phyloP scores from a whole-genome alignment of 2,329 filamentous ascomycete genomes.

The Verticillium alfalfae region DNA sequence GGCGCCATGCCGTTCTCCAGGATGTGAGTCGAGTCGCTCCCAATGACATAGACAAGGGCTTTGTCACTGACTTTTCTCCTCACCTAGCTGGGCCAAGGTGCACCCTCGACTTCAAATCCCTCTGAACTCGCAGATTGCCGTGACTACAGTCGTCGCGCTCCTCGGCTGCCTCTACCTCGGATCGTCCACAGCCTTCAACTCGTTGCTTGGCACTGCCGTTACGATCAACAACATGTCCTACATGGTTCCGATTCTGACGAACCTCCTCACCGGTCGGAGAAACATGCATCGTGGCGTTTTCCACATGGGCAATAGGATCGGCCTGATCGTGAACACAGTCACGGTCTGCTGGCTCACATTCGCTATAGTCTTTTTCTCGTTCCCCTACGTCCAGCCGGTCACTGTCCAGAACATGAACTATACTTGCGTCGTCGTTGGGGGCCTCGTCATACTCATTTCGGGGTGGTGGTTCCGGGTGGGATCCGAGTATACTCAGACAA shows the following conservation, averaged over 20 bases:
- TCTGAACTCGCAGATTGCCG: conserved; percentile 28
- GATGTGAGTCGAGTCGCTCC: conserved; percentile 11
- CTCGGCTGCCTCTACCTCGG: conserved; percentile 37
- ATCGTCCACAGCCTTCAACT: conserved; percentile 36
- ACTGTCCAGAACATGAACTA: conserved; percentile 39
- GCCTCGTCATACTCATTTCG: conserved; percentile 25
- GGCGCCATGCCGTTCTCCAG: conserved; percentile 30
- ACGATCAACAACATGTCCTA: conserved; percentile 41
- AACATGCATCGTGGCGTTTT: conserved; percentile 34
- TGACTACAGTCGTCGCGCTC: conserved; percentile 25
- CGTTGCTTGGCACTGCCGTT: conserved; percentile 28
- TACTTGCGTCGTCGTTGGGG: conserved; percentile 39
- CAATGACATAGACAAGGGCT: too few species aligned
- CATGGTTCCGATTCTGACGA: conserved; percentile 37
- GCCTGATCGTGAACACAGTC: conserved; percentile 27
- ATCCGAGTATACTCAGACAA: conserved; percentile 27
- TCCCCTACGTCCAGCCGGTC: conserved; percentile 34
- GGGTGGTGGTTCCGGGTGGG: conserved; percentile 37
- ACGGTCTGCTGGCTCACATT: conserved; percentile 31
- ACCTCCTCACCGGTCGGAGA: conserved; percentile 29
- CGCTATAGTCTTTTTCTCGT: conserved; percentile 37
- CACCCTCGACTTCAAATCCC: conserved; percentile 27
- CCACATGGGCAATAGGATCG: conserved; percentile 23
- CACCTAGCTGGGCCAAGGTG: conserved; percentile 26
- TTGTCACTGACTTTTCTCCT: too few species aligned